Base-by-base conservation (phyloP, 805 yeast species). In the Kluyveromyces dobzhanskii region DNA sequence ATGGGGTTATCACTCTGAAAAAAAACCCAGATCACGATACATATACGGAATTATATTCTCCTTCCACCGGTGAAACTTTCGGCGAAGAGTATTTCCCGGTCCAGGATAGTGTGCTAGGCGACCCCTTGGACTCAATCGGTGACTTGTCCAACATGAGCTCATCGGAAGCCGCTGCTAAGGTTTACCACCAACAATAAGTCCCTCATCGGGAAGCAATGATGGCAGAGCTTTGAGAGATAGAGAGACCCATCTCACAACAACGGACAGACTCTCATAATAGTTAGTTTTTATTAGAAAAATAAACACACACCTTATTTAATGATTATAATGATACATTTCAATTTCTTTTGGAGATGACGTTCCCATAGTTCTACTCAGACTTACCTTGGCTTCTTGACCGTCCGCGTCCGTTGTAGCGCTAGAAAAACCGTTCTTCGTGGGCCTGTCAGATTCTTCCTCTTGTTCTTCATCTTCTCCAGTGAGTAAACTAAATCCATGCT, bases 401-500 rank as follows among this genome's bases (percentile, higher is more conserved):
- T n/a, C n/a, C n/a, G n/a, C n/a, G n/a, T n/a, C n/a, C n/a, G n/a
- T n/a, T n/a, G n/a, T n/a, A n/a, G n/a, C n/a, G n/a, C 8, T 21
- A 21, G 24, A 6, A 21, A 21, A 9, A 21, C 24, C 24, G 9
- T 6, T 21, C 24, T 6, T 9, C 9, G 9, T 21, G 8, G 24
- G 6, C n/a, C 16, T n/a, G 6, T 7, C n/a, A 27, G 30, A 14
- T n/a, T 11, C 30, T 2, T 38, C 40, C 17, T 39, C 32, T 14
- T 45, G 50, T 7, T 41, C 40, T 14, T 54, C 63, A 16, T 62
- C 66, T 13, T 56, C 59, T 9, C 50, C 49, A 10, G 69, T 69
- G 25, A 65, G 35, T n/a, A 66, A 41, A 2, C 30, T 21, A 14
- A 34, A 17, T 0, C 69, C 69, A 8, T 57, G 53, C 44, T 68